A percentile compares a stretch with the other conserved stretches of the same genome.
Evolutionary conservation across 192 early-diverging fungal genomes (phyloP).

Genomic region (Chytriomyces sp.): DNA sequence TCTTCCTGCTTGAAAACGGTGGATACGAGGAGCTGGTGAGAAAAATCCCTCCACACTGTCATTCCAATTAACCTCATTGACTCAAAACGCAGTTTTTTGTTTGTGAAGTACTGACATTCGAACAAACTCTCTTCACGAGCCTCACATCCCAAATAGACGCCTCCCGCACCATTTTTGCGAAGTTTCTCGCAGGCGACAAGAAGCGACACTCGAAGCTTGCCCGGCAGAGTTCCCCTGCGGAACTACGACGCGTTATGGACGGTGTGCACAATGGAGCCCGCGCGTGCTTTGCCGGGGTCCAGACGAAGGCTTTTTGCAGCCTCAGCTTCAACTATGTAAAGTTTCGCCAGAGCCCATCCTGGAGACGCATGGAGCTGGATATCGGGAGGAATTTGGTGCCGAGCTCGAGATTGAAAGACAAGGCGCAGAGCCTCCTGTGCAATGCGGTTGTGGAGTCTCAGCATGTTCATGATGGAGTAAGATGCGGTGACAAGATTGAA

Average conservation of each 20-base stretch:
- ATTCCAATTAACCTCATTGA: background rate
- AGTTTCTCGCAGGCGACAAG: constrained; percentile 2
- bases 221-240: background rate
- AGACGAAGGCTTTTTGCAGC: constrained; percentile 8
- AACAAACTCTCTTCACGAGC: constrained; percentile 28
- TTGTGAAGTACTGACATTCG: constrained; percentile 27
- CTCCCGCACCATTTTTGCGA: constrained; percentile 13
- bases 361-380: constrained; percentile 14
- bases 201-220: no score
- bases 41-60: background rate
- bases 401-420: background rate
- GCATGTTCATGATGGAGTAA: background rate
- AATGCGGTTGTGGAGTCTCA: background rate
- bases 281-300: constrained; percentile 2
- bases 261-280: constrained; percentile 11
- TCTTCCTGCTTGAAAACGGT: constrained; percentile 14
- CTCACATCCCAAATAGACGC: background rate
- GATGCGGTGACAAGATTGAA: background rate
- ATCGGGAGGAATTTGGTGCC: background rate
- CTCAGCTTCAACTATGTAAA: constrained; percentile 8
- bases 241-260: background rate
- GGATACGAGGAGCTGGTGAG: constrained; percentile 30
- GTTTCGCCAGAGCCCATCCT: constrained; percentile 2
- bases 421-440: background rate
- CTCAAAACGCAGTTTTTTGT: constrained; percentile 26